Evolutionary conservation across 176 grass and related monocot species (phyloP), one percentile per base, ranked within the genome.

Genomic region (Pontederia paniculata): DNA sequence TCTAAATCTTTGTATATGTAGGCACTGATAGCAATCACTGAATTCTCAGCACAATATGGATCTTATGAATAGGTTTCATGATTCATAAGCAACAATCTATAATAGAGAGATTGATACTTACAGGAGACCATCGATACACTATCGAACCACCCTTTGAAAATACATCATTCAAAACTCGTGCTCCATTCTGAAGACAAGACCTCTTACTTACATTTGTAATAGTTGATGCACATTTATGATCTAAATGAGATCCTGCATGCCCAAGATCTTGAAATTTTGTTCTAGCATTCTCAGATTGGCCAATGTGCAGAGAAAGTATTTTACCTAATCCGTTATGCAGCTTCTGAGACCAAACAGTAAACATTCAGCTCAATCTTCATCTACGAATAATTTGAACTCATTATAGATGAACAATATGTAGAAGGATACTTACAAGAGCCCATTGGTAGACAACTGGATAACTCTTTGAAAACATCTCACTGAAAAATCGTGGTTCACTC

Each of bases 261-360:
- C 91, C 91, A 23, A 89, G 89, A 44, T 96, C 82, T 75, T 96
- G 91, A 37, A 96, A 76, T 74, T 85, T 89, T 45, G 71, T 54
- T 62, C 86, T 76, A 68, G 89, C 73, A 56, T 76, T 96, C 23
- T 96, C 91, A 12, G 86, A 82, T 77, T 96, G 85, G 11, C 91
- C 91, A 37, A 89, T 58, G 76, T 96, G 89, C 54, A 96, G 82
- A 41, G 87, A 85, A 10, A 89, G 53, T 60, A 89, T 51, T 22
- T 77, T 37, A 6, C 28, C 28, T 37, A 37, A 37, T 37, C 28
- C 28, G 0, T 6, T 37, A 37, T 37, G 28, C 28, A 37, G 28
- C 28, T 37, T 37, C 28, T 37, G 28, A 6, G 28, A 37, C 5
- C 28, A 37, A 37, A 6, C 28, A 37, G 28, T 37, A 37, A 37